Conservation (phyloP, 2,329 filamentous ascomycete species). For the Colletotrichum sp. region DNA sequence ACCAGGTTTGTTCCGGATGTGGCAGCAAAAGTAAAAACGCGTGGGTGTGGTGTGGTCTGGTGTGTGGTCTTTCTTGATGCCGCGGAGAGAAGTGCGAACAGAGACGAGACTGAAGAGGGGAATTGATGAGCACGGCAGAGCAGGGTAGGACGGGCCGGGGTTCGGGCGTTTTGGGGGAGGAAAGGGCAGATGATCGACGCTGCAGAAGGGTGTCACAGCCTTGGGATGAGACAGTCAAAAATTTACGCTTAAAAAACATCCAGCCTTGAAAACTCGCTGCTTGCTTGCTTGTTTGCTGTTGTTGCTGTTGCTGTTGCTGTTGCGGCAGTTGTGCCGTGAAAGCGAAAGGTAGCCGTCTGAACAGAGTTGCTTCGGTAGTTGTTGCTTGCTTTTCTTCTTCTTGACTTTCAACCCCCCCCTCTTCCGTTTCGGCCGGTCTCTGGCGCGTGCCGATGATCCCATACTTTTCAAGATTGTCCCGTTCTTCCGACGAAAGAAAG, state of each 20-base stretch:
- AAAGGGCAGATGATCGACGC: constrained; percentile 12
- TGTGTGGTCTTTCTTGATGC: background rate
- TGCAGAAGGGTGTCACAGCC: constrained; percentile 11
- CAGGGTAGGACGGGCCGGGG: background rate
- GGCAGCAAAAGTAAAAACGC: background rate
- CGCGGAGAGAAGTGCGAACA: background rate
- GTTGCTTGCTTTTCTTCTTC: background rate
- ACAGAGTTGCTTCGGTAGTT: background rate
- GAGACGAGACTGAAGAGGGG: background rate
- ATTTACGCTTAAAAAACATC: constrained; percentile 20
- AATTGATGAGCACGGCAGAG: background rate
- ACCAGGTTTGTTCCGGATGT: background rate
- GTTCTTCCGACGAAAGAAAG: background rate
- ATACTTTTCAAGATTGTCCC: background rate
- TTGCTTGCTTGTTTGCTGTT: background rate
- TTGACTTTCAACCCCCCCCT: background rate
- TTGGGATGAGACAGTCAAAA: constrained; percentile 7
- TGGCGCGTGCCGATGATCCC: background rate
- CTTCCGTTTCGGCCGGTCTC: constrained; percentile 3
- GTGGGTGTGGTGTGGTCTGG: background rate
- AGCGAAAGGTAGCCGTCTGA: background rate
- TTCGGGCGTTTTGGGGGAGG: background rate
- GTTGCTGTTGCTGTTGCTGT: background rate
- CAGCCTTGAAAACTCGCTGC: background rate
- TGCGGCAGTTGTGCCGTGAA: background rate